phyloP scores from a whole-genome alignment of 2,329 filamentous ascomycete species.

The Curvularia sp. region DNA sequence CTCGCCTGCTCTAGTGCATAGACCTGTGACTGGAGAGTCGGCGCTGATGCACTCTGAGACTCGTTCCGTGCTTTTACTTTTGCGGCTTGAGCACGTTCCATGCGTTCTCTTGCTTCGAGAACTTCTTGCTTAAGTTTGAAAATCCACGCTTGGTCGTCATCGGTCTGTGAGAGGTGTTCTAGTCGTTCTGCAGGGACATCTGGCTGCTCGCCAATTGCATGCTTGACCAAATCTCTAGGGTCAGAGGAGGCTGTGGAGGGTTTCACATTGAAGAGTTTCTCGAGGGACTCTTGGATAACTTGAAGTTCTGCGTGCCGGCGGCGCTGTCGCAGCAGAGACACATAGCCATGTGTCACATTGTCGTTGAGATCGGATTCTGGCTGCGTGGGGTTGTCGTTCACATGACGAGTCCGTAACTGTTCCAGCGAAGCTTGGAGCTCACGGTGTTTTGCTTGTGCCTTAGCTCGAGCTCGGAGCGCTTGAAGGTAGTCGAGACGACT shows the following conservation, averaged over 20 bases:
- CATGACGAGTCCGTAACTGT: conserved; percentile 37
- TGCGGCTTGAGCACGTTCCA: conserved; percentile 42
- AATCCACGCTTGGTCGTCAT: conserved; percentile 35
- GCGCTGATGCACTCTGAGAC: not conserved
- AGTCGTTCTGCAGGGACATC: conserved; percentile 45
- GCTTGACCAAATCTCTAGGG: conserved; percentile 35
- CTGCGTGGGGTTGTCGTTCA: conserved; percentile 37
- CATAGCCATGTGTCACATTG: conserved; percentile 47
- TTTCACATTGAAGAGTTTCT: conserved; percentile 46
- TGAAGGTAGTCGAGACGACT: conserved; percentile 55
- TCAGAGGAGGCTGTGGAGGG: conserved; percentile 41
- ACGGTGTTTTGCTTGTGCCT: conserved; percentile 51
- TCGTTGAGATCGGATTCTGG: conserved; percentile 41
- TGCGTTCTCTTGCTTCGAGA: conserved; percentile 41
- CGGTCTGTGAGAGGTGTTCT: conserved; percentile 29
- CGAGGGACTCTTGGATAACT: conserved; percentile 56
- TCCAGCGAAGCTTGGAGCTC: conserved; percentile 42
- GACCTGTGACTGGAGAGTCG: conserved; percentile 40
- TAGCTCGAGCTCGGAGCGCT: conserved; percentile 53
- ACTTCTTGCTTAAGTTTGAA: conserved; percentile 52
- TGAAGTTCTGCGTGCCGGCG: conserved; percentile 55
- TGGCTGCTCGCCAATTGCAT: conserved; percentile 47
- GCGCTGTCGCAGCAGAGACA: conserved; percentile 55
- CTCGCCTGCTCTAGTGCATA: conserved; percentile 54
- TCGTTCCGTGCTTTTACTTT: conserved; percentile 25